phyloP scores from a whole-genome alignment of 2,329 filamentous ascomycete genomes.

The Pseudocercospora pini-densiflorae region DNA sequence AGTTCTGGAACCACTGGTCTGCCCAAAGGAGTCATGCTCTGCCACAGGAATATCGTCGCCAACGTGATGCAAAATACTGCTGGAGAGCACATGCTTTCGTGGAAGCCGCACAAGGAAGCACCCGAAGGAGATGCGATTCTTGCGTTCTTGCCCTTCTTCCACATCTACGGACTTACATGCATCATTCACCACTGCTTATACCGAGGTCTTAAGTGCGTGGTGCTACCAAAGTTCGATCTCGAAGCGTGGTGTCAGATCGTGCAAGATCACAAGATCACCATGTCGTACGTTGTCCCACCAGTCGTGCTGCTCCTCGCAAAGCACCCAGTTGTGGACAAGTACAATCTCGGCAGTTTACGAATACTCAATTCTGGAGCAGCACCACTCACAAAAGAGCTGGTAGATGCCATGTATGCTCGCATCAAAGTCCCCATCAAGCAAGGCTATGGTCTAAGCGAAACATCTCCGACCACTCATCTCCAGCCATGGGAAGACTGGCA shows the following conservation, averaged over 20 bases:
- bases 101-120: conserved; percentile 49
- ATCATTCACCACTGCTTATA: conserved; percentile 72
- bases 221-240: conserved; percentile 82
- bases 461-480: conserved; percentile 75
- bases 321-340: conserved; percentile 75
- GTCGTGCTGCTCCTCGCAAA: conserved; percentile 82
- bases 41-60: conserved; percentile 79
- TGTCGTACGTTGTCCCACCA: conserved; percentile 81
- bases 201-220: conserved; percentile 67
- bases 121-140: conserved; percentile 71
- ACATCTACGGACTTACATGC: conserved; percentile 82
- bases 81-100: conserved; percentile 56
- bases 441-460: conserved; percentile 89
- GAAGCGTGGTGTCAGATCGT: conserved; percentile 77
- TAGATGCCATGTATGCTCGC: conserved; percentile 73
- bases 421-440: conserved; percentile 85
- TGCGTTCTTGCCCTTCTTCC: conserved; percentile 85
- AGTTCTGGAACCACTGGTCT: conserved; percentile 87
- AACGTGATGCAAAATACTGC: conserved; percentile 60
- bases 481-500: conserved; percentile 76
- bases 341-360: conserved; percentile 76
- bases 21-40: conserved; percentile 78
- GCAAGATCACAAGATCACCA: conserved; percentile 75
- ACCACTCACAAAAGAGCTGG: conserved; percentile 79
- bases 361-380: conserved; percentile 90